Conservation (phyloP, 2,329 filamentous ascomycete species). For the Paecilomyces niveus region DNA sequence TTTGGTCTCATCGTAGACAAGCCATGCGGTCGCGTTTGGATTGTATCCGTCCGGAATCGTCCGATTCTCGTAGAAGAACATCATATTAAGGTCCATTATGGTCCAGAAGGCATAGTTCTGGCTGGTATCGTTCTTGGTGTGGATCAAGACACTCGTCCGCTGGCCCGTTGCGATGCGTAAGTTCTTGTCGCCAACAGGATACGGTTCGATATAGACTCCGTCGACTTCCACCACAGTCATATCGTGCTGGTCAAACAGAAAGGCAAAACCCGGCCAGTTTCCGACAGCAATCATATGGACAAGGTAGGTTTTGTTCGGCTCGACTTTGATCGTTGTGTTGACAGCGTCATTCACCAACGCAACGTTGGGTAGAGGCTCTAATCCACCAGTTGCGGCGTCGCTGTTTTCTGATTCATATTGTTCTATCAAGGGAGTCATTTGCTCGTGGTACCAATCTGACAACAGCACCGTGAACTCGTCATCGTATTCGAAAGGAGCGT, state of each 20-base stretch:
- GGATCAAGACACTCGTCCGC: slow-evolving; percentile 49
- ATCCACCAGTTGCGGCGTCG: slow-evolving; percentile 43
- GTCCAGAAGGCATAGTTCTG: slow-evolving; percentile 61
- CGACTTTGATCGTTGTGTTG: slow-evolving; percentile 51
- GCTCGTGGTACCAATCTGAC: slow-evolving; percentile 64
- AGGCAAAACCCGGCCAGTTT: slow-evolving; percentile 53
- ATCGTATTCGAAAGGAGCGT: slow-evolving; percentile 56
- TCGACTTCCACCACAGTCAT: slow-evolving; percentile 33
- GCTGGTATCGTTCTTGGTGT: slow-evolving; percentile 53
- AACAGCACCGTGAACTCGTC: slow-evolving; percentile 59
- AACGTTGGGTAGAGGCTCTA: slow-evolving; percentile 60
- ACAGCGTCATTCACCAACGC: slow-evolving; percentile 66
- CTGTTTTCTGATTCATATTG: slow-evolving; percentile 38
- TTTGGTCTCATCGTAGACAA: slow-evolving; percentile 47
- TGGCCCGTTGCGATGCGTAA: slow-evolving; percentile 64
- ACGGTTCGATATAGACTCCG: slow-evolving; percentile 25
- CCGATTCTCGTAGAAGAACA: slow-evolving; percentile 21
- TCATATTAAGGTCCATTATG: slow-evolving; percentile 60
- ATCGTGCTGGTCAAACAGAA: slow-evolving; percentile 39
- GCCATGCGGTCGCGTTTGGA: slow-evolving; percentile 40
- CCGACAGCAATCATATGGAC: slow-evolving; percentile 67
- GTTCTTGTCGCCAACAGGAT: slow-evolving; percentile 47
- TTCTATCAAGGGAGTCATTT: slow-evolving; percentile 44
- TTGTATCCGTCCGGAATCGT: slow-evolving; percentile 59
- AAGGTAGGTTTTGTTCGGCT: slow-evolving; percentile 64